These are phyloP conservation scores for Filobasidium uniguttulatum DNA, from an alignment of 1,284 basidiomycete genomes.

Conservation along the genomic window DNA sequence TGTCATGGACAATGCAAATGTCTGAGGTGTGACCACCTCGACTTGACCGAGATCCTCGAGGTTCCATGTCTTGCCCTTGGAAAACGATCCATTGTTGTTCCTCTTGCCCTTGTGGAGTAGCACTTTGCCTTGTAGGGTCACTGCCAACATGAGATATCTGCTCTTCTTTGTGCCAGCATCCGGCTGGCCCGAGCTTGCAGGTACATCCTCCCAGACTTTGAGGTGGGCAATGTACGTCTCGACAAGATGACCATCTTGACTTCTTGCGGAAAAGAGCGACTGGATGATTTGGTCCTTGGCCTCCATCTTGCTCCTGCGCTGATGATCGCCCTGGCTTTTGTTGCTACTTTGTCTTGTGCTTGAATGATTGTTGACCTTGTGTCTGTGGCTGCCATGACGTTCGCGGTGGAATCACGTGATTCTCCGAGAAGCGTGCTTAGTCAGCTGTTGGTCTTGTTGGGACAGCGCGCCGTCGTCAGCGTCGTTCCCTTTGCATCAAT, in stretches of 20 bases:
- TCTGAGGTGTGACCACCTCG: slow-evolving; percentile 52
- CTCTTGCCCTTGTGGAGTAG: slow-evolving; percentile 91
- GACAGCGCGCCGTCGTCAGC: too few species aligned
- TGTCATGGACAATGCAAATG: slow-evolving; percentile 67
- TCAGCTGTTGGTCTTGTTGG: too few species aligned
- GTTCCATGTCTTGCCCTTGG: slow-evolving; percentile 94
- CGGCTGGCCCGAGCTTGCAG: slow-evolving; percentile 39
- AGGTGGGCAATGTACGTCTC: slow-evolving; percentile 72
- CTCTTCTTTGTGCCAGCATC: slow-evolving; percentile 60
- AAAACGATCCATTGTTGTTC: slow-evolving; percentile 89
- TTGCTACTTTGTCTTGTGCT: too few species aligned
- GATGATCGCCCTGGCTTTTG: too few species aligned
- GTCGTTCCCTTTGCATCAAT: too few species aligned
- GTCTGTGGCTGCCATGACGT: too few species aligned
- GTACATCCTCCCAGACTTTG: slow-evolving; percentile 69
- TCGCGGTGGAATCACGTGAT: too few species aligned
- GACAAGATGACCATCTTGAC: slow-evolving; percentile 46
- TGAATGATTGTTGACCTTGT: too few species aligned
- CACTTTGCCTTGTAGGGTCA: slow-evolving; percentile 50
- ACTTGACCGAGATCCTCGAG: slow-evolving; percentile 65
- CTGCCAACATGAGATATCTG: slow-evolving; percentile 76
- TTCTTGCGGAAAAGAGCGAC: slow-evolving; percentile 63
- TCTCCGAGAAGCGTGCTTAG: too few species aligned
- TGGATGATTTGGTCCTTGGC: slow-evolving; percentile 51
- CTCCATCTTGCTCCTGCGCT: not conserved